phyloP scores from a whole-genome alignment of 805 yeast genomes.

The Candida odintsovae region DNA sequence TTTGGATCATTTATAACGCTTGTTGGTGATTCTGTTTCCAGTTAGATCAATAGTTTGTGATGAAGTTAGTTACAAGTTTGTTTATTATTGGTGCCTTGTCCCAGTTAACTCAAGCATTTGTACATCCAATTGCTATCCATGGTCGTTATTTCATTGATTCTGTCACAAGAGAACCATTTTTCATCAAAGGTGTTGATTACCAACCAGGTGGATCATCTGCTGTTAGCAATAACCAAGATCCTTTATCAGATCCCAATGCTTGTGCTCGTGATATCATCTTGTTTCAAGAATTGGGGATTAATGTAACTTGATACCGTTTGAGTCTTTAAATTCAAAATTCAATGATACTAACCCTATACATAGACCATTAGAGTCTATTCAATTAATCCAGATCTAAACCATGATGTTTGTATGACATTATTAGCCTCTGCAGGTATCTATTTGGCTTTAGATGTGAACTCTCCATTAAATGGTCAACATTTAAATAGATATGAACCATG shows the following conservation, averaged over 20 bases:
- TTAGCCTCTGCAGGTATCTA: constrained; percentile 92
- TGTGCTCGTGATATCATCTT: constrained; percentile 81
- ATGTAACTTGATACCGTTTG: constrained; percentile 28
- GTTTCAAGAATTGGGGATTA: constrained; percentile 80
- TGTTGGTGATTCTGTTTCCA: neutral
- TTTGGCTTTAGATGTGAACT: constrained; percentile 83
- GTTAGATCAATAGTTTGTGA: neutral
- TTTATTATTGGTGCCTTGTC: neutral
- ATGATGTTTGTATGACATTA: constrained; percentile 87
- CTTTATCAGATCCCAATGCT: constrained; percentile 60
- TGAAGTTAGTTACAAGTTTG: neutral
- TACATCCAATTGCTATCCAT: constrained; percentile 63
- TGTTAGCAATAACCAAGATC: constrained; percentile 49
- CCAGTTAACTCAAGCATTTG: constrained; percentile 19
- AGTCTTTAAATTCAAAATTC: neutral
- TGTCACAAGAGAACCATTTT: constrained; percentile 70
- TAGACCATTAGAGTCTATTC: constrained; percentile 79
- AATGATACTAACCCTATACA: constrained; percentile 44
- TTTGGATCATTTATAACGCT: too few relatives aligned
- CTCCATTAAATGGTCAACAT: constrained; percentile 74
- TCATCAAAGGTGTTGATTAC: constrained; percentile 83
- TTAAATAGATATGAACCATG: constrained; percentile 91
- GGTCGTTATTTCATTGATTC: constrained; percentile 76
- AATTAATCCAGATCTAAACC: constrained; percentile 74
- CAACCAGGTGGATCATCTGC: constrained; percentile 96